Evolutionary conservation across 306 rosid species (phyloP), one percentile per base, ranked within the genome.

Genomic region (Myrica gale): DNA sequence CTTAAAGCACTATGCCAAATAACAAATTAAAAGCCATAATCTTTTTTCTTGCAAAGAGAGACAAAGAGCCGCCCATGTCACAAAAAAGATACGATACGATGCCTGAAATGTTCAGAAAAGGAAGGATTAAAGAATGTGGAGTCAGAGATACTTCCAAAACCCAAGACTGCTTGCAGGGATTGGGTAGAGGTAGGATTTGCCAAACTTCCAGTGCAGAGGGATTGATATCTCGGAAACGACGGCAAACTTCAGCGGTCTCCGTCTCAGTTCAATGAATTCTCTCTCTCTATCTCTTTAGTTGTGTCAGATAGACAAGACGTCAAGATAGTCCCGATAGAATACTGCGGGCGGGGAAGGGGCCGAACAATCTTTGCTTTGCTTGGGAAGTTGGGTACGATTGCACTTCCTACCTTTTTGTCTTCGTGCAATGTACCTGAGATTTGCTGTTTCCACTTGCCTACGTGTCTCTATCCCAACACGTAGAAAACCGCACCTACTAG

Each of bases 111-210:
- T 43, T 69, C n/a, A 60, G 48, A 65, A 61, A 52, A 17, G 15
- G 19, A 9, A 5, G 0, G 23, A 41, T 26, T 15, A 50, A 17
- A 75, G 1, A 43, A 47, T 16, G 32, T 32, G 26, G 19, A 76
- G 41, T 76, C 20, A 76, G 82, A 85, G 85, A 68, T 77, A 83
- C 76, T 75, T 58, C 8, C 85, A 79, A 69, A 72, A 56, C 72
- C 82, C 87, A 62, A 83, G 83, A 75, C 60, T 67, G 79, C 58
- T 44, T 63, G 20, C 26, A 62, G 55, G 86, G 80, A 74, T 48
- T 48, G 9, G 15, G 7, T 44, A 44, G 5, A 5, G 9, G 7
- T 3, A 26, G 47, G 0, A 4, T 8, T 55, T 45, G 57, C 56
- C 73, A 57, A 74, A n/a, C n/a, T n/a, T n/a, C 57, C 72, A 77